Evolutionary conservation across 2,329 filamentous ascomycete species (phyloP).

Genomic region (Aspergillus pseudonomiae): DNA sequence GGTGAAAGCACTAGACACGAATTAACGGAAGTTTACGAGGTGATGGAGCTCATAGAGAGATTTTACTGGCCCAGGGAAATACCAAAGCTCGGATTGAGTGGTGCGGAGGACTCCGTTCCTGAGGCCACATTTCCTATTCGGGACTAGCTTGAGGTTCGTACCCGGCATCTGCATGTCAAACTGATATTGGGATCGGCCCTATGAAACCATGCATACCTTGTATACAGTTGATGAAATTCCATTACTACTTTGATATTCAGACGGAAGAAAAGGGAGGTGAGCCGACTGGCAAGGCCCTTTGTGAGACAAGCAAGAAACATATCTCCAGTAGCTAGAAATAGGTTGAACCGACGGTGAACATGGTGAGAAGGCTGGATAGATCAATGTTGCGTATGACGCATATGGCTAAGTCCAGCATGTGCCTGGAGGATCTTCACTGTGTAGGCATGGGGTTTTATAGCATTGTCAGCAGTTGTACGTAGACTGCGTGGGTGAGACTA

Average conservation of each 20-base stretch:
- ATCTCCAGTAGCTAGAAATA: background rate
- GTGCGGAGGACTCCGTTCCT: constrained; percentile 1
- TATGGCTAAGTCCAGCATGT: background rate
- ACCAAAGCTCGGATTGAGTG: background rate
- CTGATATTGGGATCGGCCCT: background rate
- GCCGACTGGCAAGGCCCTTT: too few species aligned
- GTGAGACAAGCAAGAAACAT: too few species aligned
- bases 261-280: too few species aligned
- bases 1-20: background rate
- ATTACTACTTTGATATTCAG: too few species aligned
- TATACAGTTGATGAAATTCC: too few species aligned
- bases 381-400: background rate
- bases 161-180: background rate
- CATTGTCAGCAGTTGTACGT: background rate
- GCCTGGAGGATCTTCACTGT: background rate
- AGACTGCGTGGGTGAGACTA: background rate
- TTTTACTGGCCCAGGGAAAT: background rate
- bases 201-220: too few species aligned
- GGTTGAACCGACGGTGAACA: too few species aligned
- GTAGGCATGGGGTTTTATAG: background rate
- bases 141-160: background rate
- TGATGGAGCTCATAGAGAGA: background rate
- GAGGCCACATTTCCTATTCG: background rate
- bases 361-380: background rate
- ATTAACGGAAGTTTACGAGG: background rate